These are phyloP conservation scores for Viola pubescens DNA, from an alignment of 441 rosid species.

Conservation along the genomic window DNA sequence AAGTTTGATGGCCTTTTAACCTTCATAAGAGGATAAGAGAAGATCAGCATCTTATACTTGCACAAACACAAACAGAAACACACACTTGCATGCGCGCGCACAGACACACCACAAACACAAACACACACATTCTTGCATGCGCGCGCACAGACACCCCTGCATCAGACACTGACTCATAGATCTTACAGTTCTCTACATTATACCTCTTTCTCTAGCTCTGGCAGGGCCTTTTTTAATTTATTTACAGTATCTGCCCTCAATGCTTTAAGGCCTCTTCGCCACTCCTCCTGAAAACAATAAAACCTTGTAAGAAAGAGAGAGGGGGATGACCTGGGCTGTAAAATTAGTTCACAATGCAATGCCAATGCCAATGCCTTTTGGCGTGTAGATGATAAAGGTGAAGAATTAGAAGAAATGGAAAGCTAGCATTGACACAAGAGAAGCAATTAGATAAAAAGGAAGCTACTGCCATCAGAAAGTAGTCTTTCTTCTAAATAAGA, in stretches of 20 bases:
- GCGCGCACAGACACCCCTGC: no score
- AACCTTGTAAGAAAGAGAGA: constrained; percentile 5
- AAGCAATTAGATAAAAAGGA: no score
- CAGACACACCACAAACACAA: neutral
- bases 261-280: constrained; percentile 81
- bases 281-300: constrained; percentile 56
- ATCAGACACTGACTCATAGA: no score
- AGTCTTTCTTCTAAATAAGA: no score
- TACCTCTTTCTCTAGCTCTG: constrained; percentile 79
- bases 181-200: constrained; percentile 20
- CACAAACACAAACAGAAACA: constrained; percentile 1
- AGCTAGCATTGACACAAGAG: no score
- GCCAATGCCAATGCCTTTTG: no score
- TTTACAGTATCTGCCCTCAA: constrained; percentile 65
- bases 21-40: constrained; percentile 35
- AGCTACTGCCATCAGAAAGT: no score
- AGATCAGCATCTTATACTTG: constrained; percentile 3
- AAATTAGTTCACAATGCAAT: no score
- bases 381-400: no score
- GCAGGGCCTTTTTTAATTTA: constrained; percentile 81
- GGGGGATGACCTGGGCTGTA: no score
- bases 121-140: no score
- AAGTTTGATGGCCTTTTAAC: constrained; percentile 77
- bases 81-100: neutral
- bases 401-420: no score